phyloP scores from a whole-genome alignment of 23 red algal species.

The Cyanidium caldarium region DNA sequence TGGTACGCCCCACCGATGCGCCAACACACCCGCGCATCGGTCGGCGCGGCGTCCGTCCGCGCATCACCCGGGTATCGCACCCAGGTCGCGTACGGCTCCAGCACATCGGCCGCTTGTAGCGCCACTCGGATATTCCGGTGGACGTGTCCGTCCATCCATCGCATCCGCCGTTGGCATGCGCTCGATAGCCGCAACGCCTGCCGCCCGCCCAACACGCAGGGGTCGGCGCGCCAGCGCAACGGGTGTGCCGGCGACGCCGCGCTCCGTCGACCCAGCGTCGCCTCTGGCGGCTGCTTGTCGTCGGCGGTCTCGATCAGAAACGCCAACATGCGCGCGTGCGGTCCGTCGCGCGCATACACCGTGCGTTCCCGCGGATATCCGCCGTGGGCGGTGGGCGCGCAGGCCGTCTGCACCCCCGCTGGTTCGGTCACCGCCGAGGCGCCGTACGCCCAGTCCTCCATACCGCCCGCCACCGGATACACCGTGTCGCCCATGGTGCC shows the following conservation, averaged over 20 bases:
- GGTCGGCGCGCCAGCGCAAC: neutral
- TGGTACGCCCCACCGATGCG: conserved; percentile 30
- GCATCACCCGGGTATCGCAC: neutral
- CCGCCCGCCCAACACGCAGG: neutral
- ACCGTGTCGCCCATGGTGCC: conserved; percentile 89
- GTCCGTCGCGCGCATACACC: neutral
- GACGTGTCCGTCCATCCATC: conserved; percentile 74
- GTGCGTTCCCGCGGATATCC: conserved; percentile 31
- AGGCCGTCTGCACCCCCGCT: conserved; percentile 36
- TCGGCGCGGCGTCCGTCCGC: neutral
- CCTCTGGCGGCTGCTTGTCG: conserved; percentile 42
- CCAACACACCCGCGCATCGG: conserved; percentile 13
- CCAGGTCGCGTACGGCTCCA: conserved; percentile 47
- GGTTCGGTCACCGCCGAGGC: conserved; percentile 4
- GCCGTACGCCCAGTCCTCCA: conserved; percentile 99
- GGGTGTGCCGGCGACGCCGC: neutral
- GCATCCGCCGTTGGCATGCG: neutral
- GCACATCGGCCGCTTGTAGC: conserved; percentile 35
- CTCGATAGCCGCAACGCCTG: neutral
- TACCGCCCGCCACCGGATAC: conserved; percentile 77
- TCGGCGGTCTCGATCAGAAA: conserved; percentile 71
- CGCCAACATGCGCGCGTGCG: conserved; percentile 38
- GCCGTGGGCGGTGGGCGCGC: conserved; percentile 23
- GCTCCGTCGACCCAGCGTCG: conserved; percentile 23
- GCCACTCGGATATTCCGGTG: conserved; percentile 70